These are phyloP conservation scores for Moesziomyces sp. DNA, from an alignment of 1,284 basidiomycete genomes.

Conservation along the genomic window DNA sequence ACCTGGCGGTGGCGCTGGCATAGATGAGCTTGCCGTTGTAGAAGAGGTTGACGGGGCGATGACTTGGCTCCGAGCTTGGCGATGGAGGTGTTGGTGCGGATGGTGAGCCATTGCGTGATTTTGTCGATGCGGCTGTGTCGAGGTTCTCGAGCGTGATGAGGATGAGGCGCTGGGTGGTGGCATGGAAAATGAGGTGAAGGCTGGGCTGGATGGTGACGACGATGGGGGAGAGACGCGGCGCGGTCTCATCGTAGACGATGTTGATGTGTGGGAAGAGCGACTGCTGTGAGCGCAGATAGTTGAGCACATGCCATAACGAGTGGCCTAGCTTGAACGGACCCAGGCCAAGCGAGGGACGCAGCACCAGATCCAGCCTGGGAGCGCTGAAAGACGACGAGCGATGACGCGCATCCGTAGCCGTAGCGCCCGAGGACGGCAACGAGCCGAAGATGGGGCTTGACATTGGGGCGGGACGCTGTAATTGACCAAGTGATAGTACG, in stretches of 20 bases:
- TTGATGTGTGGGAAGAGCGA: conserved; percentile 48
- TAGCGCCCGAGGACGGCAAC: conserved; percentile 6
- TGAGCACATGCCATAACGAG: conserved; percentile 53
- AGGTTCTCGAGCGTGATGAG: conserved; percentile 49
- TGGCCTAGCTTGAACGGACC: conserved; percentile 52
- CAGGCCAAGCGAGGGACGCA: conserved; percentile 34
- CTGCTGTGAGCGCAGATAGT: conserved; percentile 49
- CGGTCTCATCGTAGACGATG: conserved; percentile 32
- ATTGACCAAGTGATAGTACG: too few species aligned
- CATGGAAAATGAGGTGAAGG: conserved; percentile 43
- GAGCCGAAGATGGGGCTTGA: conserved; percentile 39
- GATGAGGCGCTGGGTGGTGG: conserved; percentile 32
- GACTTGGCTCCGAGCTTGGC: conserved; percentile 20
- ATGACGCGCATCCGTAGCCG: conserved; percentile 10
- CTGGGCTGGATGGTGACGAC: conserved; percentile 39
- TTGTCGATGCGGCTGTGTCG: neutral
- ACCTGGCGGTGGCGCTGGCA: conserved; percentile 12
- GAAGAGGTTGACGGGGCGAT: conserved; percentile 37
- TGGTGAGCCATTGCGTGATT: neutral
- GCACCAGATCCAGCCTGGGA: conserved; percentile 33
- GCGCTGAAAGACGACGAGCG: conserved; percentile 29
- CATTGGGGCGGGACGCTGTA: conserved; percentile 2
- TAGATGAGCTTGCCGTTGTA: conserved; percentile 45
- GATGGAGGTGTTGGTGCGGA: neutral
- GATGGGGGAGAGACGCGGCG: conserved; percentile 37